A percentile compares a stretch with the other conserved stretches of the same genome.
Conservation (phyloP, 331 rosid species). For the Malus hybrid region DNA sequence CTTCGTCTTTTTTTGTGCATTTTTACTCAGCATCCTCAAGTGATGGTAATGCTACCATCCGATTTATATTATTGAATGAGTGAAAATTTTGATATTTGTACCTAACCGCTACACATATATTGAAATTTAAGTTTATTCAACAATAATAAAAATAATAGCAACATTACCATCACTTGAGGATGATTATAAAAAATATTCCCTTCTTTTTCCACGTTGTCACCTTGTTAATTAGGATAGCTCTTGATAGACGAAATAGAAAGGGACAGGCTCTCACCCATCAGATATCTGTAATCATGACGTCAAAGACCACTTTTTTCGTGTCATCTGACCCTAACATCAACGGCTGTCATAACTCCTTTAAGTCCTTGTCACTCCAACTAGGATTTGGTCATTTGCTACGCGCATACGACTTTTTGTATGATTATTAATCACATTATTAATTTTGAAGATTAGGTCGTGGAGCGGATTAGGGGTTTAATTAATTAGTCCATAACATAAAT, state of each 20-base stretch:
- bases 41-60: no score
- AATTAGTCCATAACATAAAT: not conserved
- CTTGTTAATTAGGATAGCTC: not conserved
- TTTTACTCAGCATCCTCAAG: no score
- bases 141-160: no score
- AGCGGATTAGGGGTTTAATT: not conserved
- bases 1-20: no score
- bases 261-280: conserved; percentile 1
- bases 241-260: not conserved
- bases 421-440: not conserved
- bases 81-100: no score
- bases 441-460: not conserved
- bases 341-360: conserved; percentile 6
- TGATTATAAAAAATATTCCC: no score
- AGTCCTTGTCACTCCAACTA: not conserved
- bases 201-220: conserved; percentile 11
- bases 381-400: not conserved
- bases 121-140: no score
- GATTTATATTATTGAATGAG: no score
- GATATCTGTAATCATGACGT: conserved; percentile 20
- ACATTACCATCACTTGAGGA: no score
- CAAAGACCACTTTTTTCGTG: not conserved
- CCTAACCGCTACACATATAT: no score
- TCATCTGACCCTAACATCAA: not conserved
- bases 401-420: not conserved